Conservation (phyloP, 768 basidiomycete genomes). For the Mycena filopes region DNA sequence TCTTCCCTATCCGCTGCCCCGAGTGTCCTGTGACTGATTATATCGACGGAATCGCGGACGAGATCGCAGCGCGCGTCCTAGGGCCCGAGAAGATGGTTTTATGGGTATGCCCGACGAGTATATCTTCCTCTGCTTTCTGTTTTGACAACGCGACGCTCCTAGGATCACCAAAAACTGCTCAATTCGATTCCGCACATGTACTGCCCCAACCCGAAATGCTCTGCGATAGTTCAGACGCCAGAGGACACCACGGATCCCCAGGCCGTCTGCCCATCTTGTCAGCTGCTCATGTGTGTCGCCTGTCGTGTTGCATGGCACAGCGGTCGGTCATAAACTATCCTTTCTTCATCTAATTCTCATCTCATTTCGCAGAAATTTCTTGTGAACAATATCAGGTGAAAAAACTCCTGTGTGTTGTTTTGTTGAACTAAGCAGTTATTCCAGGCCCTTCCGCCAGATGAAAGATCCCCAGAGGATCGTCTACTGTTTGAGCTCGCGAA, state of each 20-base stretch:
- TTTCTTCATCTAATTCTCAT: background rate
- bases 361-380: conserved; percentile 34
- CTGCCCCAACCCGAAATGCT: conserved; percentile 52
- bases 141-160: background rate
- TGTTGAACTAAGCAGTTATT: conserved; percentile 7
- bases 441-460: conserved; percentile 48
- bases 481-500: conserved; percentile 46
- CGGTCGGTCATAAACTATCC: conserved; percentile 33
- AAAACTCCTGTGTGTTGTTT: background rate
- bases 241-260: conserved; percentile 46
- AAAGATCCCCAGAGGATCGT: conserved; percentile 51
- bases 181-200: conserved; percentile 48
- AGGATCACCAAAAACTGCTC: conserved; percentile 50
- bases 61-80: conserved; percentile 44
- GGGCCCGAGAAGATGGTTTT: conserved; percentile 45
- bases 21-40: conserved; percentile 46
- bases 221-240: conserved; percentile 45
- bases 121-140: background rate
- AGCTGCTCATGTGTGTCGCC: conserved; percentile 45
- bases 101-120: conserved; percentile 42
- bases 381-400: conserved; percentile 46
- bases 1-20: conserved; percentile 52
- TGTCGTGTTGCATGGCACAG: conserved; percentile 49
- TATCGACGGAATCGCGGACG: conserved; percentile 48
- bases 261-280: conserved; percentile 48